Conservation (phyloP, 768 basidiomycete genomes). For the Phylloporus sp. region DNA sequence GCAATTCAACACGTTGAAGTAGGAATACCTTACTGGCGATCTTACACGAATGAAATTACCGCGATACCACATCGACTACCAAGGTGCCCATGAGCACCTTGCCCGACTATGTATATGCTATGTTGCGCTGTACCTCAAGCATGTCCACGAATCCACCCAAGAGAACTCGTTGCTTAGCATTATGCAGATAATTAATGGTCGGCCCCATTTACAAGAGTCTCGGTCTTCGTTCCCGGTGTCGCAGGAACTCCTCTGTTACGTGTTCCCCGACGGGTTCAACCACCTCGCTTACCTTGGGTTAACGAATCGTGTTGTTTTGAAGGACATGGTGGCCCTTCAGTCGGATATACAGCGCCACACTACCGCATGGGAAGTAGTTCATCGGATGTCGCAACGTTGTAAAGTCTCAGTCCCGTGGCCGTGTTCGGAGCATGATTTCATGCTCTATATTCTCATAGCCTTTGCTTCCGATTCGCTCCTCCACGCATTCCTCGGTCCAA, state of each 20-base stretch:
- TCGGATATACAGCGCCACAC: not conserved
- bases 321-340: constrained; percentile 1
- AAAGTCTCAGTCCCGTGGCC: not conserved
- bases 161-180: not conserved
- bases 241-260: constrained; percentile 5
- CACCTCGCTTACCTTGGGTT: constrained; percentile 6
- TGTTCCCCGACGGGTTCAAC: not conserved
- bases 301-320: not conserved
- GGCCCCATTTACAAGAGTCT: not conserved
- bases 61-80: constrained; percentile 4
- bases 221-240: not conserved
- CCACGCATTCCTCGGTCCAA: not conserved
- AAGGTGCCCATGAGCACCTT: constrained; percentile 4
- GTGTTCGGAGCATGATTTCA: not conserved
- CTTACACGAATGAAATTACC: not conserved
- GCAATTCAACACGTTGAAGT: not conserved
- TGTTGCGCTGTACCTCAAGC: not conserved
- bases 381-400: not conserved
- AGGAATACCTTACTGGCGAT: constrained; percentile 15
- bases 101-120: constrained; percentile 6
- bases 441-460: constrained; percentile 4
- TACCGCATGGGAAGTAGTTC: not conserved
- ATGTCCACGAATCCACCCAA: not conserved
- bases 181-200: not conserved
- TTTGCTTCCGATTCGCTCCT: constrained; percentile 4